These are phyloP conservation scores for Cerrena zonata DNA, from an alignment of 1,284 basidiomycete species.

Conservation along the genomic window DNA sequence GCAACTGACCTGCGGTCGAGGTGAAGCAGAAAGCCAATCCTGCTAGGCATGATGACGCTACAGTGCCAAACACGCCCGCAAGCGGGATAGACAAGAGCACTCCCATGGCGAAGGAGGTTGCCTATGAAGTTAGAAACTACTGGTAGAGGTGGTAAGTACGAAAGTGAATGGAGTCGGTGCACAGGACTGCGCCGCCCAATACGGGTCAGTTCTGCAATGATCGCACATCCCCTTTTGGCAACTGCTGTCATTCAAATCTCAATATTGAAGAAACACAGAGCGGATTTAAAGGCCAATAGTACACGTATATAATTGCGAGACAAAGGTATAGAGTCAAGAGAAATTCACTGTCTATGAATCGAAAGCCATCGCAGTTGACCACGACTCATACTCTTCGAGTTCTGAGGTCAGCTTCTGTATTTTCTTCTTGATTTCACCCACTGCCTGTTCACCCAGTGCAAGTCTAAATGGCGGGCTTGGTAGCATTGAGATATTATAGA, in stretches of 20 bases:
- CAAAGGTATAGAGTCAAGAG: too few species aligned
- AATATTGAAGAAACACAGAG: too few species aligned
- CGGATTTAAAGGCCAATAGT: too few species aligned
- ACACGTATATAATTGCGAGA: too few species aligned
- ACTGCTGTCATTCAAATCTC: too few species aligned
- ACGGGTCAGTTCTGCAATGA: too few species aligned
- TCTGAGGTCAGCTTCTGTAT: constrained; percentile 11
- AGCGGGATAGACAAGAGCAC: constrained; percentile 83
- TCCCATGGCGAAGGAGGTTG: constrained; percentile 48
- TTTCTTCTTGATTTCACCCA: constrained; percentile 12
- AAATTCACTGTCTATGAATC: too few species aligned
- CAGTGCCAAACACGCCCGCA: constrained; percentile 68
- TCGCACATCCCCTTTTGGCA: too few species aligned
- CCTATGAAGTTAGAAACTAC: not conserved
- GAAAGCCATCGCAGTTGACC: too few species aligned
- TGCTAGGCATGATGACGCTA: constrained; percentile 76
- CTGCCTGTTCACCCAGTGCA: constrained; percentile 16
- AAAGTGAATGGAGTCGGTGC: not conserved
- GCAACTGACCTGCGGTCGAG: constrained; percentile 64
- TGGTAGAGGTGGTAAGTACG: not conserved
- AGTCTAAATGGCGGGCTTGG: constrained; percentile 22
- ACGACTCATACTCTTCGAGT: constrained; percentile 10
- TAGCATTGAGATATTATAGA: not conserved
- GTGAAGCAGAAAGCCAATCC: constrained; percentile 80
- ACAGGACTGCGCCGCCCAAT: not conserved